These are phyloP conservation scores for Flaveria ramosissima DNA, from an alignment of 129 eudicot species.

Conservation along the genomic window DNA sequence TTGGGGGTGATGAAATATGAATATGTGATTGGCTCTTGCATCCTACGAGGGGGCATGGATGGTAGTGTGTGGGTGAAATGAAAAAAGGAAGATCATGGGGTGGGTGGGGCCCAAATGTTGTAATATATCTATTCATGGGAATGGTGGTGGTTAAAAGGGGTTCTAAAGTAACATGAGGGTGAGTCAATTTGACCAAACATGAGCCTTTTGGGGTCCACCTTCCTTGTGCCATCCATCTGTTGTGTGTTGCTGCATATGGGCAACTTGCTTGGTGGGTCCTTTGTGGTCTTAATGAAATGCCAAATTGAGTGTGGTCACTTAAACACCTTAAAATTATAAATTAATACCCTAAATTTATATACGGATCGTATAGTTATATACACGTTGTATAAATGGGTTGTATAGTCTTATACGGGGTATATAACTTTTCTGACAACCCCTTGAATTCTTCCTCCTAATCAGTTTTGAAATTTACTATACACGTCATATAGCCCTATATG, in stretches of 20 bases:
- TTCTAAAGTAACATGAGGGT: conserved; percentile 5
- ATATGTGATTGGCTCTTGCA: conserved; percentile 37
- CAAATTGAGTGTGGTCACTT: no score
- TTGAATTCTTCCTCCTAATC: no score
- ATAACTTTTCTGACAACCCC: no score
- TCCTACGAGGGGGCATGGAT: conserved; percentile 40
- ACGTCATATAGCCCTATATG: no score
- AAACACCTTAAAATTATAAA: no score
- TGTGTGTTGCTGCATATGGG: conserved; percentile 54
- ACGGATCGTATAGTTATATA: no score
- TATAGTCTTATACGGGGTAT: no score
- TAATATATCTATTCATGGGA: conserved; percentile 28
- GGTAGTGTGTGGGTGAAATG: no score
- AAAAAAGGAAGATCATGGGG: neutral
- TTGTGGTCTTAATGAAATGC: neutral
- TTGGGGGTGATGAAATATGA: neutral
- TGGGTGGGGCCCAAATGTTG: conserved; percentile 29
- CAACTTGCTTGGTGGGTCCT: conserved; percentile 29
- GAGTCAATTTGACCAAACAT: conserved; percentile 37
- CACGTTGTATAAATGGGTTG: no score
- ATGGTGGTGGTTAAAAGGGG: conserved; percentile 21
- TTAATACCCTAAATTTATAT: no score
- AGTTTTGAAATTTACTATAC: no score
- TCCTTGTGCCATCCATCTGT: conserved; percentile 48
- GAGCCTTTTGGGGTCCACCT: conserved; percentile 22